A percentile compares a stretch with the other conserved stretches of the same genome.
These are phyloP conservation scores for Quercus glauca DNA, from an alignment of 306 rosid genomes.

Conservation along the genomic window DNA sequence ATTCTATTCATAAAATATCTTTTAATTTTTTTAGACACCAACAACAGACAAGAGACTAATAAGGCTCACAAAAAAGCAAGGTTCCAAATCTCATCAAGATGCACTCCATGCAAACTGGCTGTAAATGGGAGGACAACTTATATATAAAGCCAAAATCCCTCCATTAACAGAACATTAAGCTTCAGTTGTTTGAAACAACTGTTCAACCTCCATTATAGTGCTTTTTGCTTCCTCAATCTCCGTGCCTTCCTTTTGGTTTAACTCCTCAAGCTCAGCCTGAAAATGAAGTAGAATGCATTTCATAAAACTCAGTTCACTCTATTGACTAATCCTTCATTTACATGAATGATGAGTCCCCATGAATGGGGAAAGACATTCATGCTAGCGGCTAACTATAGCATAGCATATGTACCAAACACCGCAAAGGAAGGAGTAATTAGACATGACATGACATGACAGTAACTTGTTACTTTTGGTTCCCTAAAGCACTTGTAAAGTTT, in stretches of 20 bases:
- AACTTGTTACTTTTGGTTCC: not conserved
- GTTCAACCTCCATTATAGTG: constrained; percentile 56
- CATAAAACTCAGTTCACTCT: not conserved
- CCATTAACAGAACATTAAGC: constrained; percentile 11
- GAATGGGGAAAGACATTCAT: not conserved
- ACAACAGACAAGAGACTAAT: not conserved
- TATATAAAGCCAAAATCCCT: not conserved
- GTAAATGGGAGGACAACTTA: not conserved
- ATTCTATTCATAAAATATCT: not conserved
- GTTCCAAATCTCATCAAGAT: not conserved
- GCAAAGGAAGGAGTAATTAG: not conserved
- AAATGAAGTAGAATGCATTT: constrained; percentile 2
- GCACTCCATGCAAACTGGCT: not conserved
- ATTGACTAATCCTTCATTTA: constrained; percentile 1
- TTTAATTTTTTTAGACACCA: not conserved
- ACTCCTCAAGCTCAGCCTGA: constrained; percentile 72
- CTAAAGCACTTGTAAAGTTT: not conserved
- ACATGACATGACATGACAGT: not conserved
- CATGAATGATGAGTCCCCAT: not conserved
- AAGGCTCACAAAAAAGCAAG: not conserved
- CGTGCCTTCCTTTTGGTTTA: constrained; percentile 52
- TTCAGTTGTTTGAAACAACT: constrained; percentile 49
- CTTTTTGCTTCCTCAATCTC: constrained; percentile 74
- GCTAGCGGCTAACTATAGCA: not conserved
- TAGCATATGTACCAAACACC: not conserved